Conservation (phyloP, 148 eudicot genomes). For the Chenopodium album region DNA sequence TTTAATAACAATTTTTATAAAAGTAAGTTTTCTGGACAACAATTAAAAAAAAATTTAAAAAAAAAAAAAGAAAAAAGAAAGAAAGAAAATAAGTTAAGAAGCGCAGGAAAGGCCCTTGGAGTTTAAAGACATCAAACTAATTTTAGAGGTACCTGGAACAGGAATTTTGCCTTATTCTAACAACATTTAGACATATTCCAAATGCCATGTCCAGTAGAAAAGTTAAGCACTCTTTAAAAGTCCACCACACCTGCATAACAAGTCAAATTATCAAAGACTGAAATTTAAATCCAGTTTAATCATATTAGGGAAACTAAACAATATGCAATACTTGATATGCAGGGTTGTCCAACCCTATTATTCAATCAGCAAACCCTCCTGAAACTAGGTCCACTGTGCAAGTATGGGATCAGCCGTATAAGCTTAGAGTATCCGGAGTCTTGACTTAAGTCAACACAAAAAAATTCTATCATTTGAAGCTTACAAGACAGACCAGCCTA, state of each 20-base stretch:
- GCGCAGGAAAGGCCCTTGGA: background rate
- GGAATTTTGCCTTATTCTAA: constrained; percentile 40
- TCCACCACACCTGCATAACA: constrained; percentile 46
- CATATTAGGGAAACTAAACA: background rate
- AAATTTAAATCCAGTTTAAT: background rate
- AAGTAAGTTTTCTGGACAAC: no score
- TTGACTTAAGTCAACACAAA: background rate
- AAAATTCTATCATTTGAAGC: background rate
- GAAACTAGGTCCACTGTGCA: background rate
- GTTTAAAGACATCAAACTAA: background rate
- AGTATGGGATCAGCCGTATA: background rate
- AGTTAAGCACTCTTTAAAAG: constrained; percentile 36
- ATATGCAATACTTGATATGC: background rate
- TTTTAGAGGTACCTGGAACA: constrained; percentile 41
- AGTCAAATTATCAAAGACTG: constrained; percentile 14
- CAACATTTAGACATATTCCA: constrained; percentile 41
- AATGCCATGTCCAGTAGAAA: constrained; percentile 49
- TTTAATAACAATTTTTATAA: no score
- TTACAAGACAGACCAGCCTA: background rate
- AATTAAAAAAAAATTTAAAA: no score
- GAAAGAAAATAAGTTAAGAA: no score
- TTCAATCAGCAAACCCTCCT: background rate
- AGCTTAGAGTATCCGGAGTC: constrained; percentile 5
- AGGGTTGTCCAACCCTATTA: background rate
- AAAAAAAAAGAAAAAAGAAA: no score